These are phyloP conservation scores for Thielaviopsis cerberus DNA, from an alignment of 2,329 filamentous ascomycete species.

Conservation along the genomic window DNA sequence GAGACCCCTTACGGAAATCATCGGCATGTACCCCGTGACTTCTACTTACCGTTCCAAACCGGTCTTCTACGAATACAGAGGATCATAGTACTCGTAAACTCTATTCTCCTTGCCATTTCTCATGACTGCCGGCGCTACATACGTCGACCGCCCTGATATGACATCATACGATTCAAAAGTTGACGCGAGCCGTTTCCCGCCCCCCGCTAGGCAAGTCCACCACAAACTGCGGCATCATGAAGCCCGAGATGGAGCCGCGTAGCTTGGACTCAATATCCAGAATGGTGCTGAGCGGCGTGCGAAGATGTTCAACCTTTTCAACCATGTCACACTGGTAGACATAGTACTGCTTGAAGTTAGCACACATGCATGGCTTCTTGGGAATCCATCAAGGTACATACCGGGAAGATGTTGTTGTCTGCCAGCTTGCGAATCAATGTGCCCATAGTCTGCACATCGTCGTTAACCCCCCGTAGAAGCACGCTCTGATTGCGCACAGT, in stretches of 20 bases:
- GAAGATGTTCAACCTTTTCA: conserved; percentile 38
- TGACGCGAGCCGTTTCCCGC: conserved; percentile 41
- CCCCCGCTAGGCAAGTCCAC: conserved; percentile 45
- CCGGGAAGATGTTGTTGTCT: conserved; percentile 37
- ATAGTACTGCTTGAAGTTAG: conserved; percentile 31
- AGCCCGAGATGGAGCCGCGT: conserved; percentile 42
- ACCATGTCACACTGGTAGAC: conserved; percentile 50
- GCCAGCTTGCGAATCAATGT: conserved; percentile 33
- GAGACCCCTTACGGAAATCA: too few species aligned
- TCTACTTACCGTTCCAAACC: background rate
- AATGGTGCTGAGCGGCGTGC: conserved; percentile 40
- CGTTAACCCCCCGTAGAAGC: conserved; percentile 39
- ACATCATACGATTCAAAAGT: conserved; percentile 35
- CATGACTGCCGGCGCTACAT: conserved; percentile 34
- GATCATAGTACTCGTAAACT: conserved; percentile 40
- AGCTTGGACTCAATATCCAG: conserved; percentile 38
- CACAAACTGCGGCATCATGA: conserved; percentile 43
- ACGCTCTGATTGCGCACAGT: conserved; percentile 36
- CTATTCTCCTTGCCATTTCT: conserved; percentile 26
- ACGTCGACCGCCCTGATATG: conserved; percentile 33
- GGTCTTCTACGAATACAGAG: conserved; percentile 17
- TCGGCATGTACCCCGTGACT: too few species aligned
- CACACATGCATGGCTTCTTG: background rate
- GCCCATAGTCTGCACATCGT: conserved; percentile 33
- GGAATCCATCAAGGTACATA: conserved; percentile 18